Percentiles rank a stretch among this genome's conserved stretches.
These are phyloP conservation scores for Oldenlandia corymbosa DNA, from an alignment of 257 asterid species.

Conservation along the genomic window DNA sequence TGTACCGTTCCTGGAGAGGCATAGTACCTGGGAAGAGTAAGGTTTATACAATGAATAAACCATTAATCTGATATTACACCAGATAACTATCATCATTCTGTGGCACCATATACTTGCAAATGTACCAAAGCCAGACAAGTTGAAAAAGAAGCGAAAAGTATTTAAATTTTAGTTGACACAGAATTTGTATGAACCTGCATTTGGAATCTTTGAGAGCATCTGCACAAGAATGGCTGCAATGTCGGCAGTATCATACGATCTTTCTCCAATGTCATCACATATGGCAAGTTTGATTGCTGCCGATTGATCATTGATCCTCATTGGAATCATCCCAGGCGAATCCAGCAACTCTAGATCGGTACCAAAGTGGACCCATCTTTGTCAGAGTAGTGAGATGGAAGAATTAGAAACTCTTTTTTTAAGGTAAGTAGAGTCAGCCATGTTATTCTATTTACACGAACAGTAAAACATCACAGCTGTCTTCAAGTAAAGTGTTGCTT, in stretches of 20 bases:
- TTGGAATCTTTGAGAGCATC: slow-evolving; percentile 68
- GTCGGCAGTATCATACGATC: slow-evolving; percentile 71
- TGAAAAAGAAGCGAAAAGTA: not conserved
- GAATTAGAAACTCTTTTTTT: not conserved
- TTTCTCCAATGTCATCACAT: slow-evolving; percentile 94
- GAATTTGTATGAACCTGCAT: slow-evolving; percentile 47
- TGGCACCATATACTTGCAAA: not conserved
- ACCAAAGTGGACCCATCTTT: slow-evolving; percentile 93
- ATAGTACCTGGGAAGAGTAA: slow-evolving; percentile 46
- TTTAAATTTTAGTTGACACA: not conserved
- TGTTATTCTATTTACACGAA: not conserved
- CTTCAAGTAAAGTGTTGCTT: not conserved
- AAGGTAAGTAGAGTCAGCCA: not conserved
- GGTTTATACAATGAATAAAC: not conserved
- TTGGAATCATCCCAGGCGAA: slow-evolving; percentile 93
- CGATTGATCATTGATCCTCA: slow-evolving; percentile 88
- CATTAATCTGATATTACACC: not conserved
- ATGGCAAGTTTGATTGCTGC: slow-evolving; percentile 92
- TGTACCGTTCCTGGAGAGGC: slow-evolving; percentile 67
- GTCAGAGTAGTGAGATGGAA: slow-evolving; percentile 13
- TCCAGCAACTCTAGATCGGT: slow-evolving; percentile 79
- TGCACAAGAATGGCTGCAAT: slow-evolving; percentile 90
- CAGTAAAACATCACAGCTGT: not conserved
- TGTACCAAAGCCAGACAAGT: not conserved
- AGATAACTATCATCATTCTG: not conserved